phyloP scores from a whole-genome alignment of 129 eudicot genomes.

The Smallanthus sonchifolius region DNA sequence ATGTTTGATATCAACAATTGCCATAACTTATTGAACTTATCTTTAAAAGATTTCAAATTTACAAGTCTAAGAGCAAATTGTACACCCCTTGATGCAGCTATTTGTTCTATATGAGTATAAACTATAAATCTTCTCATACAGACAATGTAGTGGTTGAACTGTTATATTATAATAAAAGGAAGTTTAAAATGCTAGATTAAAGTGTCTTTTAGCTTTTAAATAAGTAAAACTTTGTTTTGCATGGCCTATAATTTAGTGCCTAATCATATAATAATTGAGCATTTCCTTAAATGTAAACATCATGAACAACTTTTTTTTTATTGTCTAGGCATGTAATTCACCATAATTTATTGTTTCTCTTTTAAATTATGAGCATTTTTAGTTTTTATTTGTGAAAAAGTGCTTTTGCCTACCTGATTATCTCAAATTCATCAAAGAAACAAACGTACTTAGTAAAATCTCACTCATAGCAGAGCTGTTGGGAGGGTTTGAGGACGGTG shows the following conservation, averaged over 20 bases:
- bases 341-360: not conserved
- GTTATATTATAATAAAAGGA: constrained; percentile 11
- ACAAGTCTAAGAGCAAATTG: constrained; percentile 19
- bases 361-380: not conserved
- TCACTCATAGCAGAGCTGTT: too few relatives aligned
- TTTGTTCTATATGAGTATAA: constrained; percentile 6
- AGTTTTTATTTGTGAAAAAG: not conserved
- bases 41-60: not conserved
- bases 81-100: not conserved
- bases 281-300: constrained; percentile 9
- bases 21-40: not conserved
- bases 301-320: not conserved
- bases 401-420: not conserved
- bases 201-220: constrained; percentile 23
- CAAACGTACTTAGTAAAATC: too few relatives aligned
- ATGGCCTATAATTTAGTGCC: constrained; percentile 13
- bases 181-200: constrained; percentile 4
- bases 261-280: constrained; percentile 15
- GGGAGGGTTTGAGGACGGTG: too few relatives aligned
- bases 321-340: constrained; percentile 6
- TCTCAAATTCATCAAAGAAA: too few relatives aligned
- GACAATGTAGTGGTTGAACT: constrained; percentile 24
- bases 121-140: not conserved
- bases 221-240: not conserved
- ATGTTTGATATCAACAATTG: not conserved